Conservation (phyloP, 2,329 filamentous ascomycete species). For the Aspergillus novoparasiticus region DNA sequence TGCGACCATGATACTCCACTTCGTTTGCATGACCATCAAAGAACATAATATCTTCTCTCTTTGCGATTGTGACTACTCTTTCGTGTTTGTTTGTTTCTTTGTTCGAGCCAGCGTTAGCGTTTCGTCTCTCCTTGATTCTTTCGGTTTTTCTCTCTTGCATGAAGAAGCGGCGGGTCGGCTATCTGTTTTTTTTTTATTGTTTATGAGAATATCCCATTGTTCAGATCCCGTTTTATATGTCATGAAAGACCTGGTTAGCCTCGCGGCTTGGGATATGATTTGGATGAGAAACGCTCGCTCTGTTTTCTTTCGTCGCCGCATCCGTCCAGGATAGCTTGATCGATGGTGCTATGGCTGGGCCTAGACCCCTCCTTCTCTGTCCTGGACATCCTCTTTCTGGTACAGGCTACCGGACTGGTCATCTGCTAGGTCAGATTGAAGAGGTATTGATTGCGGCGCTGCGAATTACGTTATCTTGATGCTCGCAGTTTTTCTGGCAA, state of each 20-base stretch:
- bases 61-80: not conserved
- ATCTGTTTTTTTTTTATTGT: constrained; percentile 42
- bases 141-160: constrained; percentile 37
- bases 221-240: constrained; percentile 47
- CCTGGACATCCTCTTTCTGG: constrained; percentile 41
- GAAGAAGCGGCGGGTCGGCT: constrained; percentile 52
- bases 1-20: constrained; percentile 47
- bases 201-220: constrained; percentile 38
- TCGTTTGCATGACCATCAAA: constrained; percentile 36
- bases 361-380: constrained; percentile 24
- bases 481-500: constrained; percentile 21
- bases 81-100: constrained; percentile 9
- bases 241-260: constrained; percentile 52
- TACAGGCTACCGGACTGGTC: constrained; percentile 45
- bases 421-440: constrained; percentile 20
- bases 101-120: constrained; percentile 54
- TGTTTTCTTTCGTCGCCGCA: constrained; percentile 36
- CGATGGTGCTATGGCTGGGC: constrained; percentile 21
- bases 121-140: constrained; percentile 33
- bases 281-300: constrained; percentile 43
- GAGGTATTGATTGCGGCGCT: constrained; percentile 21
- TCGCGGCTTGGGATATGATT: constrained; percentile 51
- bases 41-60: constrained; percentile 43
- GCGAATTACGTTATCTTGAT: constrained; percentile 33
- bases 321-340: constrained; percentile 1